Evolutionary conservation across 805 yeast species (phyloP), one percentile per base, ranked within the genome.

Genomic region (Kodamaea jinghongensis): DNA sequence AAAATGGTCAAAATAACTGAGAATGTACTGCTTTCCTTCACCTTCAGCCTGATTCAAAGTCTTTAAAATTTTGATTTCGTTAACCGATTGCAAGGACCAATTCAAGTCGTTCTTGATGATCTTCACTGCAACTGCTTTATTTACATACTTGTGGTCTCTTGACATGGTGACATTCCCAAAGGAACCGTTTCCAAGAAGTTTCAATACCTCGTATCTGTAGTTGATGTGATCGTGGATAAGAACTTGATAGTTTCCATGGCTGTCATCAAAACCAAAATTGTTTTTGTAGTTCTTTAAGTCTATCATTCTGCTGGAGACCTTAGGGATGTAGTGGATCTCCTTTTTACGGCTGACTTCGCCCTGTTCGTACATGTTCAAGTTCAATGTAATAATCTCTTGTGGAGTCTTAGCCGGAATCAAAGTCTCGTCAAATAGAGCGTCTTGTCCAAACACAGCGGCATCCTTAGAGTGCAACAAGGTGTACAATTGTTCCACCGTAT

Each of bases 161-260:
- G 89, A 83, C 41, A 75, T 69, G 5, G 84, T 64, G 1, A 88
- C 96, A 38, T 78, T 79, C 0, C 96, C 96, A 65, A 87, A 87
- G 31, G 90, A 79, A 6, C 96, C 96, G 36, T 74, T 76, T 0
- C 96, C 96, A 8, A 87, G 67, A 1, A 68, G 58, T 2, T 67
- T 58, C 14, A 75, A 37, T 3, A 86, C 78, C 48, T 84, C 80
- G 54, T 82, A 88, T 20, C 95, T 62, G 56, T 80, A 87, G 39
- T 82, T 82, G 31, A 87, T 75, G 47, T 87, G 96, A 54, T 86
- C 96, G 8, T 82, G 78, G 1, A 57, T 54, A 0, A 67, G 51
- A 1, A 77, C 66, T 4, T 65, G 63, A 51, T 84, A 81, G 52
- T 86, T 84, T 3, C 86, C 84, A 9, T 74, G 62, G 8, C 58